Conservation (phyloP, 1,139 yeast genomes). For the Kodamaea derodonti region DNA sequence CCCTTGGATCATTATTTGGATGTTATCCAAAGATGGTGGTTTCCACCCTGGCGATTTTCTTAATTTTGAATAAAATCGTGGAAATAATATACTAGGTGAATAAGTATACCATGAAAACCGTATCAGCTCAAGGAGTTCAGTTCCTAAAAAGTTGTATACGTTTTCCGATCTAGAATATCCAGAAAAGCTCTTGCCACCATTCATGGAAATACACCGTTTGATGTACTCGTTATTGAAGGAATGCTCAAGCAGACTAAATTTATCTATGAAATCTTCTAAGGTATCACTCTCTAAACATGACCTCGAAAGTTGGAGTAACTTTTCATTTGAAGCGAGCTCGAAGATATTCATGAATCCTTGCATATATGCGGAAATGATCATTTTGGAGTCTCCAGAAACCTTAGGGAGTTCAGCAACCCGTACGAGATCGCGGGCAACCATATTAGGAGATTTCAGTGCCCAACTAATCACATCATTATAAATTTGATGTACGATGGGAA, state of each 20-base stretch:
- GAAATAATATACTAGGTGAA: slow-evolving; percentile 6
- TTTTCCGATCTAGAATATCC: background rate
- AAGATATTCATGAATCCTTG: background rate
- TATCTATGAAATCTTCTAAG: background rate
- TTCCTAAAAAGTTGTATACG: slow-evolving; percentile 1
- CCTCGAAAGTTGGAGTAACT: background rate
- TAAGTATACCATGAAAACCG: slow-evolving; percentile 6
- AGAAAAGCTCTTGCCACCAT: background rate
- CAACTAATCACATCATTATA: background rate
- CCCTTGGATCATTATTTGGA: slow-evolving; percentile 1
- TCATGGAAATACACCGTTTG: background rate
- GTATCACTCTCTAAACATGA: background rate
- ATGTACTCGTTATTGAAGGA: slow-evolving; percentile 1
- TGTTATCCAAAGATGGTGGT: slow-evolving; percentile 1
- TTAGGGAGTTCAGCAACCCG: background rate
- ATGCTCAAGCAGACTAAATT: slow-evolving; percentile 1
- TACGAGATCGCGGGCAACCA: no score
- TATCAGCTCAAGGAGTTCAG: slow-evolving; percentile 1
- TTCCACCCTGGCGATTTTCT: slow-evolving; percentile 3
- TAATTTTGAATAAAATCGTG: slow-evolving; percentile 4
- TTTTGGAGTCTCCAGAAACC: background rate
- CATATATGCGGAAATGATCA: background rate
- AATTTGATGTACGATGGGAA: background rate
- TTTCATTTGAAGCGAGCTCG: background rate
- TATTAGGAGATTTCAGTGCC: background rate